These are phyloP conservation scores for Alisma plantagoaquatica DNA, from an alignment of 106 monocot species.

Conservation along the genomic window DNA sequence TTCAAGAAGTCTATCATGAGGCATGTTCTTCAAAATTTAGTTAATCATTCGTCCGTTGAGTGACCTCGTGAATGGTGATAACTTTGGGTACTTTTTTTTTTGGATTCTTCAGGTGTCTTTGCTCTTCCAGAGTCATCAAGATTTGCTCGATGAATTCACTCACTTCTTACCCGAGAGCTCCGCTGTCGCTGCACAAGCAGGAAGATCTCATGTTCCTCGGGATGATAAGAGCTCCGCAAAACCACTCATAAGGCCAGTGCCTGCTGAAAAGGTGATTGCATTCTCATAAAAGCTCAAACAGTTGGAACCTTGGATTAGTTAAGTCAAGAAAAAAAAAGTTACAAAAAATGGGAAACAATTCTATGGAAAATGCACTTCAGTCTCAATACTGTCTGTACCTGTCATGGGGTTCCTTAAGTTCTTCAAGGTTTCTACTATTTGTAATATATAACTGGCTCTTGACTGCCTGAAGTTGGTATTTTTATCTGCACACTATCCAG, in stretches of 20 bases:
- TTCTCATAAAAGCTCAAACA: too few species aligned
- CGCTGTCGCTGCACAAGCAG: slow-evolving; percentile 19
- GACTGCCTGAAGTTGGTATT: background rate
- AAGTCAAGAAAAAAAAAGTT: background rate
- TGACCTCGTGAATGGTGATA: background rate
- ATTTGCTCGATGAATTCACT: slow-evolving; percentile 91
- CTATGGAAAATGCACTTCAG: background rate
- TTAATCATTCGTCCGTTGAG: too few species aligned
- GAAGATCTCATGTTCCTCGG: slow-evolving; percentile 36
- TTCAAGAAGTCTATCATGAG: slow-evolving; percentile 89
- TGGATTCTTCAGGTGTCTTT: slow-evolving; percentile 80
- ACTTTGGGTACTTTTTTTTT: slow-evolving; percentile 3
- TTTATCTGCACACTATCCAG: slow-evolving; percentile 20
- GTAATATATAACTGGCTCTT: background rate
- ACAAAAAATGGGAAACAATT: background rate
- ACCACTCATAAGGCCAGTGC: slow-evolving; percentile 21
- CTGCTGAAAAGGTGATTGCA: slow-evolving; percentile 38
- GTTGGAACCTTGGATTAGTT: too few species aligned
- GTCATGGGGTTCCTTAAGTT: background rate
- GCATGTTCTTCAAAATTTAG: slow-evolving; percentile 15
- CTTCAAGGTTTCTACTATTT: background rate
- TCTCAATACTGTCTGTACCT: background rate
- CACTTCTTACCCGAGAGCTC: slow-evolving; percentile 80
- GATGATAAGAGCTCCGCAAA: slow-evolving; percentile 49
- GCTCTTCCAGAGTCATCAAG: slow-evolving; percentile 58